Evolutionary conservation across 768 basidiomycete species (phyloP).

Genomic region (Boletus bicolor): DNA sequence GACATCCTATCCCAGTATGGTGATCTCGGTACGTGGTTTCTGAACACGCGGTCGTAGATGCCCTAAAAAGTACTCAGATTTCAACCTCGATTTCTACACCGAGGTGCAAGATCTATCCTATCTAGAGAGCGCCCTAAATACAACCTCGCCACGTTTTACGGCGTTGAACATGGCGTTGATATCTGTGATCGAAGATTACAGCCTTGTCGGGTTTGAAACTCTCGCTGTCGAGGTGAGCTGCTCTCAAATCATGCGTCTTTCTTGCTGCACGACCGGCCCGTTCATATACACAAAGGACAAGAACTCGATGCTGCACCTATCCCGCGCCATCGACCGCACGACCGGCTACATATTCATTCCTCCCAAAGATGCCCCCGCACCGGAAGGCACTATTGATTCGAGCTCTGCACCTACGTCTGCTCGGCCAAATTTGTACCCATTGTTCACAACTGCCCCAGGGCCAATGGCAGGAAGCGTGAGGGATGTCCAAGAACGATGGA

Average conservation of each 20-base stretch:
- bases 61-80: constrained; percentile 51
- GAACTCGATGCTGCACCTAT: constrained; percentile 87
- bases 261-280: neutral
- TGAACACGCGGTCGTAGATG: neutral
- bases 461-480: constrained; percentile 51
- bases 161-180: constrained; percentile 88
- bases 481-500: constrained; percentile 91
- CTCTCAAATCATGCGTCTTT: neutral
- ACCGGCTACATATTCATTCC: constrained; percentile 91
- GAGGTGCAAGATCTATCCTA: constrained; percentile 95
- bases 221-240: constrained; percentile 83
- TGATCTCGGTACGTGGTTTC: constrained; percentile 67
- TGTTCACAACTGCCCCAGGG: constrained; percentile 67
- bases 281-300: constrained; percentile 63
- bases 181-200: constrained; percentile 90
- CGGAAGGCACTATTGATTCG: constrained; percentile 31
- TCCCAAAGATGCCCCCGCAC: constrained; percentile 32
- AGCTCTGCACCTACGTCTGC: constrained; percentile 35
- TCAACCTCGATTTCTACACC: constrained; percentile 97
- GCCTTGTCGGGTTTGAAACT: constrained; percentile 93
- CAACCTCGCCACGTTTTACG: constrained; percentile 63
- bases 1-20: constrained; percentile 90
- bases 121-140: constrained; percentile 70
- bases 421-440: constrained; percentile 61
- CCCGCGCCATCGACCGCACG: constrained; percentile 81